A percentile compares a stretch with the other conserved stretches of the same genome.
phyloP scores from a whole-genome alignment of 2,329 filamentous ascomycete genomes.

The Intubia oerlemansii region DNA sequence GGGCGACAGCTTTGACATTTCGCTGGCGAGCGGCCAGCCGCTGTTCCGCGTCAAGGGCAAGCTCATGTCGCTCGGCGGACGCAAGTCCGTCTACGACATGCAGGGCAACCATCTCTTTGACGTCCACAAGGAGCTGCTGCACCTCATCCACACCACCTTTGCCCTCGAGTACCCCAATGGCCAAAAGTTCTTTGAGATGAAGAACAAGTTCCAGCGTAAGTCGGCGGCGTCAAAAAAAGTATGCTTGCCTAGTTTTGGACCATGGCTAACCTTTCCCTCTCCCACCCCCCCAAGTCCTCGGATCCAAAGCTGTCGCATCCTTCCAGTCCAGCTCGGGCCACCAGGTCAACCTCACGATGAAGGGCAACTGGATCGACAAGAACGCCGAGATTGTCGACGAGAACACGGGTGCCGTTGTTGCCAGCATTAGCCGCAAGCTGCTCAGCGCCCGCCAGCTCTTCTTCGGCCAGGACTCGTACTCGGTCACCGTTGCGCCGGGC shows the following conservation, averaged over 20 bases:
- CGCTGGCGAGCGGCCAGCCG: constrained; percentile 27
- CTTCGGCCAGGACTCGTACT: constrained; percentile 43
- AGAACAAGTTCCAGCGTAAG: constrained; percentile 30
- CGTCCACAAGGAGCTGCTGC: constrained; percentile 28
- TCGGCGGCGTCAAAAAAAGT: too few species aligned
- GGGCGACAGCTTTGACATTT: constrained; percentile 44
- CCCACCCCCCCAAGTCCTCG: constrained; percentile 27
- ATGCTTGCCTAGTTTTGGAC: too few species aligned
- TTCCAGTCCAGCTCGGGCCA: constrained; percentile 29
- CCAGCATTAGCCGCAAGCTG: constrained; percentile 21
- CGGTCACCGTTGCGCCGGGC: constrained; percentile 37
- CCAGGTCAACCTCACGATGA: constrained; percentile 29
- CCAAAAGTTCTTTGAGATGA: constrained; percentile 30
- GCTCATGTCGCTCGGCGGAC: constrained; percentile 26
- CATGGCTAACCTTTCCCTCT: too few species aligned
- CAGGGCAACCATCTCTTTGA: constrained; percentile 32
- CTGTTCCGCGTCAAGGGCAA: constrained; percentile 35
- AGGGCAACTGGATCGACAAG: constrained; percentile 38
- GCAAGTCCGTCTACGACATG: constrained; percentile 34
- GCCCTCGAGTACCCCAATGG: constrained; percentile 22
- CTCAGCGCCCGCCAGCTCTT: constrained; percentile 35
- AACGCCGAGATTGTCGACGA: constrained; percentile 34
- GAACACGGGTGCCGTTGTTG: constrained; percentile 16
- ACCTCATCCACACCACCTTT: constrained; percentile 27
- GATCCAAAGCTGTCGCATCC: constrained; percentile 30